Evolutionary conservation across 2,329 filamentous ascomycete species (phyloP).

Genomic region (Neocucurbitaria cava): DNA sequence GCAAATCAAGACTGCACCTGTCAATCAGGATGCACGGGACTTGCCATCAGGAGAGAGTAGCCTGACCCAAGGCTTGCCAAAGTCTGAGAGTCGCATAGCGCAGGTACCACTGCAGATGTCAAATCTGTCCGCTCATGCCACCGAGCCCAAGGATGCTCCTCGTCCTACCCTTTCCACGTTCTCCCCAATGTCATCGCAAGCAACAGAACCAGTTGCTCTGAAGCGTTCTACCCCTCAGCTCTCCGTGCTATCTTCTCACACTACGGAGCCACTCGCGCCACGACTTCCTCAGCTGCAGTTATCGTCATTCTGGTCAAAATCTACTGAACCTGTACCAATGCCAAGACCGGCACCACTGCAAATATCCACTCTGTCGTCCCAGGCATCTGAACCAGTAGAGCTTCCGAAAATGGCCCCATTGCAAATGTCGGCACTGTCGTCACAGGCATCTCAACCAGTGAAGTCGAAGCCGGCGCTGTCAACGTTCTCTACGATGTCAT

Average conservation of each 20-base stretch:
- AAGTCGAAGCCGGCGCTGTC: constrained; percentile 17
- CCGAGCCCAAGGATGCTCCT: constrained; percentile 30
- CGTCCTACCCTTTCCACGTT: constrained; percentile 23
- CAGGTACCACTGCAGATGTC: constrained; percentile 33
- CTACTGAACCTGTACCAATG: constrained; percentile 32
- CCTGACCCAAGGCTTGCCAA: no score
- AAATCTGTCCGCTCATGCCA: constrained; percentile 33
- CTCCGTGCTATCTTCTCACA: constrained; percentile 22
- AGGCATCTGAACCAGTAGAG: constrained; percentile 33
- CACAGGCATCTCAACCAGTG: constrained; percentile 34
- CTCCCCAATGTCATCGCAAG: constrained; percentile 30
- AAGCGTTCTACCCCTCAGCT: constrained; percentile 15
- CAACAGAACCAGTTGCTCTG: constrained; percentile 28
- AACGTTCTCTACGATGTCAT: constrained; percentile 25
- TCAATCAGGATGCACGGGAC: constrained; percentile 1
- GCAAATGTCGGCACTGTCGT: constrained; percentile 17
- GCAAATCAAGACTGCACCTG: constrained; percentile 1
- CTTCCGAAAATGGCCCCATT: constrained; percentile 5
- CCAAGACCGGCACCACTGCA: constrained; percentile 15
- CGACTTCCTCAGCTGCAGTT: constrained; percentile 22
- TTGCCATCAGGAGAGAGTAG: background rate
- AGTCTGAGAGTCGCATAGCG: background rate
- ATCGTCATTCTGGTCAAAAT: constrained; percentile 27
- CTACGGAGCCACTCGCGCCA: constrained; percentile 24
- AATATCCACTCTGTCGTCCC: constrained; percentile 27